Evolutionary conservation across 2,329 filamentous ascomycete genomes (phyloP).

Genomic region (Pyricularia pennisetigena): DNA sequence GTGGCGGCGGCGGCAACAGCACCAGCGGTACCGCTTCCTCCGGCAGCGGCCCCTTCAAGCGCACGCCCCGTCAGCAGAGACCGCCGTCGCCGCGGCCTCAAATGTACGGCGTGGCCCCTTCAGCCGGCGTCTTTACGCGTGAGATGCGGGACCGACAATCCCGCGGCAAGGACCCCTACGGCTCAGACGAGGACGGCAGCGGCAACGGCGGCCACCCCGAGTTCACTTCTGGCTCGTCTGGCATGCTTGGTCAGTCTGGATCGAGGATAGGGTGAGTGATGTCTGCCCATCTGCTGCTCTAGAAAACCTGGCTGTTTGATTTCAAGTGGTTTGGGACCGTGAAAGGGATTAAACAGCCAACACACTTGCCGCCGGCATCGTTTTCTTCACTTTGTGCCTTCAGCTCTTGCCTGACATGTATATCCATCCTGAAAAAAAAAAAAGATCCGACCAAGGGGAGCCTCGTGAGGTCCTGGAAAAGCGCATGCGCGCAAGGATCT

Average conservation of each 20-base stretch:
- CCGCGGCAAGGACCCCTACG: constrained; percentile 46
- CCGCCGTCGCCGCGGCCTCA: not conserved
- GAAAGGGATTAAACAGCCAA: not conserved
- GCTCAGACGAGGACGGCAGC: constrained; percentile 13
- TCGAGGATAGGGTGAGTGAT: not conserved
- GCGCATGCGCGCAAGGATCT: constrained; percentile 38
- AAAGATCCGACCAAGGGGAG: constrained; percentile 16
- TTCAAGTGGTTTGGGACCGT: no score
- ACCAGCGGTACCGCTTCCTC: not conserved
- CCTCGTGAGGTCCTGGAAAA: constrained; percentile 31
- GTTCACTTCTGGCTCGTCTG: not conserved
- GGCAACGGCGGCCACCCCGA: not conserved
- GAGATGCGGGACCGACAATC: constrained; percentile 49
- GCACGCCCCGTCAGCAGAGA: not conserved
- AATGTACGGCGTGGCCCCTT: not conserved
- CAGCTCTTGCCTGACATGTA: not conserved
- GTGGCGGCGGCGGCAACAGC: not conserved
- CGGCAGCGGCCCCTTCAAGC: not conserved
- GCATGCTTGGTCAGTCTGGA: not conserved
- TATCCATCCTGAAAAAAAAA: not conserved
- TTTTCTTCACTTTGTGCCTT: not conserved
- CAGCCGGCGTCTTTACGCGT: constrained; percentile 26
- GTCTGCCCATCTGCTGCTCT: no score
- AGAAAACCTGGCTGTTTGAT: no score
- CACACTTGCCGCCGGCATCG: no score